phyloP scores from a whole-genome alignment of 2,329 filamentous ascomycete species.

The Berkeleyomyces rouxiae region DNA sequence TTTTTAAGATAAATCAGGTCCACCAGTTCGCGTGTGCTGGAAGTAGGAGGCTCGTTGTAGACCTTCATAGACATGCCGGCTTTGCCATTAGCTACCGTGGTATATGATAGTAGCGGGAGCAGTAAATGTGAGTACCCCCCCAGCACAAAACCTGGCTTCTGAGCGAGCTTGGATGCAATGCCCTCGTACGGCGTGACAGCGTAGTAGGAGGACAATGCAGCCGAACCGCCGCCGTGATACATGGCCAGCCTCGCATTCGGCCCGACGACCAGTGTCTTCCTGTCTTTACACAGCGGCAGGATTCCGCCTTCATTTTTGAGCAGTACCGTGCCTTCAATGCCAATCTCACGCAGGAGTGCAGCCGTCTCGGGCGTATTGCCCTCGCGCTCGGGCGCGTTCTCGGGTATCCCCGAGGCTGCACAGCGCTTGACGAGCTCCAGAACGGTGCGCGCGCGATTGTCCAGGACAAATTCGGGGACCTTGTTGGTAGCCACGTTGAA shows the following conservation, averaged over 20 bases:
- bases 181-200: slow-evolving; percentile 58
- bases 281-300: slow-evolving; percentile 46
- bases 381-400: slow-evolving; percentile 35
- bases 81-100: slow-evolving; percentile 35
- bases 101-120: slow-evolving; percentile 39
- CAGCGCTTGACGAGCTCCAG: slow-evolving; percentile 43
- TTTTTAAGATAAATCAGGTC: slow-evolving; percentile 33
- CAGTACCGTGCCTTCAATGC: slow-evolving; percentile 53
- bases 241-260: slow-evolving; percentile 40
- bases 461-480: slow-evolving; percentile 35
- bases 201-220: slow-evolving; percentile 43
- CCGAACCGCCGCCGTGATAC: slow-evolving; percentile 50
- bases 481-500: slow-evolving; percentile 40
- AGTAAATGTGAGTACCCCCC: slow-evolving; percentile 50
- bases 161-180: slow-evolving; percentile 37
- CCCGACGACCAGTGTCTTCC: slow-evolving; percentile 41
- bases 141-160: slow-evolving; percentile 33
- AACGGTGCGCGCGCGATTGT: slow-evolving; percentile 40
- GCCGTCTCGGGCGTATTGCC: slow-evolving; percentile 45
- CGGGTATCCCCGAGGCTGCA: slow-evolving; percentile 34
- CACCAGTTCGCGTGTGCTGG: slow-evolving; percentile 30
- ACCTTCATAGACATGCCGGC: slow-evolving; percentile 44
- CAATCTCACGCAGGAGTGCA: slow-evolving; percentile 45
- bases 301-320: slow-evolving; percentile 52
- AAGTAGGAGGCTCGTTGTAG: slow-evolving; percentile 40